A percentile compares a stretch with the other conserved stretches of the same genome.
Evolutionary conservation across 441 rosid genomes (phyloP).

Genomic region (Euphorbia celastroides): DNA sequence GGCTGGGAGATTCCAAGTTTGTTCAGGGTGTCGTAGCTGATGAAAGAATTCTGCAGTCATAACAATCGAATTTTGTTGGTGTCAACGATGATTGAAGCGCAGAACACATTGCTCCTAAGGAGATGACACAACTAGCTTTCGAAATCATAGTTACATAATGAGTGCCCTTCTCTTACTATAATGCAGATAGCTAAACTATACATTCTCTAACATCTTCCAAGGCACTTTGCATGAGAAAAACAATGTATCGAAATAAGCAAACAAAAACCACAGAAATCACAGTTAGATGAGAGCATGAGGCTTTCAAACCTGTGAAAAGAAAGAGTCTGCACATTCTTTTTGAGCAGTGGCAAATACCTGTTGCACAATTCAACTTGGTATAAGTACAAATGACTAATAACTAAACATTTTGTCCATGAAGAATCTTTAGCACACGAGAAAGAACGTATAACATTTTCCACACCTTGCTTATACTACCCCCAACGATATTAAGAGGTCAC

Average conservation of each 20-base stretch:
- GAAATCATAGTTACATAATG: no score
- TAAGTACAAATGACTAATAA: constrained; percentile 12
- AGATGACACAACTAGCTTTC: constrained; percentile 6
- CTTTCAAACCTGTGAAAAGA: constrained; percentile 78
- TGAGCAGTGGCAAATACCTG: constrained; percentile 92
- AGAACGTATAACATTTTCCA: constrained; percentile 8
- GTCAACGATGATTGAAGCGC: background rate
- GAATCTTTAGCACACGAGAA: constrained; percentile 8
- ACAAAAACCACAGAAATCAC: constrained; percentile 14
- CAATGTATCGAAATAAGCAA: constrained; percentile 6
- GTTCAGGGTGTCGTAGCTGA: constrained; percentile 65
- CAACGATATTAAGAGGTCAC: no score
- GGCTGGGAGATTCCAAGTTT: constrained; percentile 94
- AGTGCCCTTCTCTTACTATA: background rate
- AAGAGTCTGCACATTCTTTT: constrained; percentile 87
- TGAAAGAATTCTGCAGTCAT: constrained; percentile 70
- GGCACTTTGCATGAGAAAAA: background rate
- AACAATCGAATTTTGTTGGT: background rate
- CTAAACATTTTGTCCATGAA: background rate
- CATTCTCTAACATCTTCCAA: background rate
- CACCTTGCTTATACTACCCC: background rate
- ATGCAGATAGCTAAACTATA: constrained; percentile 1
- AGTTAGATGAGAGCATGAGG: constrained; percentile 10
- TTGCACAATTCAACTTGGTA: constrained; percentile 17
- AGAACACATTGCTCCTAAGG: background rate